Base-by-base conservation (phyloP, 2,329 filamentous ascomycete genomes). In the Chaetomium strumarium region DNA sequence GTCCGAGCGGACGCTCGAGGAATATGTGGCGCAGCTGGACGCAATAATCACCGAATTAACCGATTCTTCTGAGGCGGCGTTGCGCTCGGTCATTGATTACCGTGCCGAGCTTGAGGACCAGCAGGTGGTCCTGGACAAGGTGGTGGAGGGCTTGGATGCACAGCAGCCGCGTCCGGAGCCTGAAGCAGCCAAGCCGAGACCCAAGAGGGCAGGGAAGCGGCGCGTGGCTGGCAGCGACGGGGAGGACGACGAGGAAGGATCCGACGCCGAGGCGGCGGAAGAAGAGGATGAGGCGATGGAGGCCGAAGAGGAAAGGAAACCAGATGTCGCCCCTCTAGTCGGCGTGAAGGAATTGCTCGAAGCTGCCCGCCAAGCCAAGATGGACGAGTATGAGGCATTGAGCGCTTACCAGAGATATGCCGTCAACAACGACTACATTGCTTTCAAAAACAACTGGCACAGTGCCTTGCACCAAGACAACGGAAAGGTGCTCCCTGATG, bases 381-480 rank as follows among this genome's bases (percentile, higher is more conserved):
- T 65, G 0, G 61, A 60, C 11, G 72, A 75, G 38, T 81, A 81
- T 62, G 65, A 64, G 0, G 56, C 60, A 1, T 65, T 76, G 58
- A 67, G 62, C 34, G 62, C 70, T 43, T 65, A 76, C 53, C 66
- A 77, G 58, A 75, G 75, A 24, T 83, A 83, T 61, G 78, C 72
- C 5, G 58, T 71, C 12, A 73, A 82, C 66, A 83, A 83, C 62
- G 77, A 81, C 60, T 83, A 83, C 61, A 72, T 75, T 52, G 67
- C 68, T n/a, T 83, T 83, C 72, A 81, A 80, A 64, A 75, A 75
- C 60, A 66, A 75, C 20, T 79, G 78, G 77, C 78, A 82, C 64
- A 75, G 79, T 55, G 74, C 77, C 5, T 65, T 73, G 37, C 72
- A 75, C 47, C 73, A 72, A 5, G 70, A 75, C 33, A 72, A 76